phyloP scores from a whole-genome alignment of 176 grass and related monocot species.

The Luzula sylvatica region DNA sequence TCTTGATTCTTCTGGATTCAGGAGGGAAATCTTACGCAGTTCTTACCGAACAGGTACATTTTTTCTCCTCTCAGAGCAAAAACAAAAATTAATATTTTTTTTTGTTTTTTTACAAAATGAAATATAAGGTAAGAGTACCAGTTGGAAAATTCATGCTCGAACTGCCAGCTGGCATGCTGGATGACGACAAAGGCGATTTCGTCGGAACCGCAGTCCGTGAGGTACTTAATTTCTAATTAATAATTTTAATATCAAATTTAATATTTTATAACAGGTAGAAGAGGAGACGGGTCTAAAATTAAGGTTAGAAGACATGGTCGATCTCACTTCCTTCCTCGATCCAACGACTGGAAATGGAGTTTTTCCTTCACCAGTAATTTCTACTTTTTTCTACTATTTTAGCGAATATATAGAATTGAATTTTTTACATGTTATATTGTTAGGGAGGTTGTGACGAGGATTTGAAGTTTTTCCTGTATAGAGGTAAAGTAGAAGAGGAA shows the following conservation, averaged over 20 bases:
- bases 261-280: conserved; percentile 47
- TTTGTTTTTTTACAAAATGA: neutral
- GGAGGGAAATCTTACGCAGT: conserved; percentile 55
- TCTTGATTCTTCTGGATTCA: conserved; percentile 82
- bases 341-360: conserved; percentile 48
- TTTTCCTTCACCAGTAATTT: conserved; percentile 63
- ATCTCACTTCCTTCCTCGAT: conserved; percentile 73
- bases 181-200: conserved; percentile 83
- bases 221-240: conserved; percentile 26
- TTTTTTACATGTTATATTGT: neutral
- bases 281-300: conserved; percentile 84
- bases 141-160: conserved; percentile 76
- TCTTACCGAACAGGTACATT: conserved; percentile 74
- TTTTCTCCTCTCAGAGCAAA: neutral
- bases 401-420: neutral
- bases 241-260: neutral
- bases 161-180: conserved; percentile 88
- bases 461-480: conserved; percentile 64
- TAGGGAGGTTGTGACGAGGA: conserved; percentile 87
- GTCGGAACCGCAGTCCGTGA: conserved; percentile 84
- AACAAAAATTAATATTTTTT: neutral
- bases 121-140: conserved; percentile 65
- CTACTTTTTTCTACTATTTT: neutral
- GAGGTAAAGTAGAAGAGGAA: conserved; percentile 32
- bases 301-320: conserved; percentile 63